phyloP scores from a whole-genome alignment of 805 yeast species.

The Candida piceae region DNA sequence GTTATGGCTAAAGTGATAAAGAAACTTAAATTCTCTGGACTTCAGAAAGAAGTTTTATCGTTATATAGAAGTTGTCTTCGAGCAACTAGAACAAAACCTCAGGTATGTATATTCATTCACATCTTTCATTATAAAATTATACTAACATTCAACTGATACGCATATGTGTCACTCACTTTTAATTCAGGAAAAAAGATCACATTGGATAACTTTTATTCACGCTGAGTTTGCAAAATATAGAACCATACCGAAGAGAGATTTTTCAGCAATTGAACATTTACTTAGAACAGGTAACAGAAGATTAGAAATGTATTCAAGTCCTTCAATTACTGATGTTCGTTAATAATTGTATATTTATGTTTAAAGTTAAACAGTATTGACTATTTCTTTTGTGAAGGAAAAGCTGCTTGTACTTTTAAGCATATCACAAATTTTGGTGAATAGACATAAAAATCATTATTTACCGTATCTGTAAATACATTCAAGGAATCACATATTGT shows the following conservation, averaged over 20 bases:
- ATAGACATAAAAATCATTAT: too few species aligned
- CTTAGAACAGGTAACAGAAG: conserved; percentile 70
- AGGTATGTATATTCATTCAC: conserved; percentile 20
- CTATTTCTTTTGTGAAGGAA: too few species aligned
- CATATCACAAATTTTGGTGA: too few species aligned
- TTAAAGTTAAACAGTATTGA: too few species aligned
- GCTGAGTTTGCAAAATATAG: conserved; percentile 59
- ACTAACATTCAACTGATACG: too few species aligned
- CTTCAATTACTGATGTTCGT: conserved; percentile 66
- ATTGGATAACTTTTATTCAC: conserved; percentile 32
- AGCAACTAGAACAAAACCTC: conserved; percentile 41
- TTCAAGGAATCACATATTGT: too few species aligned
- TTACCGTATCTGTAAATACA: too few species aligned
- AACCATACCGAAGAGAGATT: conserved; percentile 66
- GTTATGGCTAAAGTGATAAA: conserved; percentile 14
- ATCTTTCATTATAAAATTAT: too few species aligned
- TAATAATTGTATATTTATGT: conserved; percentile 6
- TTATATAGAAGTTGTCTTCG: conserved; percentile 46
- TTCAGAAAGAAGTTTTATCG: conserved; percentile 48
- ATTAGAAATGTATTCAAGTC: conserved; percentile 65
- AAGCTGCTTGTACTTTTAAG: too few species aligned
- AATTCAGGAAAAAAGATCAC: conserved; percentile 27
- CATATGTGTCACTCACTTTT: too few species aligned
- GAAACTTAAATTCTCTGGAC: conserved; percentile 34
- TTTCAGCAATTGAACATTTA: conserved; percentile 80